phyloP scores from a whole-genome alignment of 768 basidiomycete genomes.

The Aureoboletus auriporus region DNA sequence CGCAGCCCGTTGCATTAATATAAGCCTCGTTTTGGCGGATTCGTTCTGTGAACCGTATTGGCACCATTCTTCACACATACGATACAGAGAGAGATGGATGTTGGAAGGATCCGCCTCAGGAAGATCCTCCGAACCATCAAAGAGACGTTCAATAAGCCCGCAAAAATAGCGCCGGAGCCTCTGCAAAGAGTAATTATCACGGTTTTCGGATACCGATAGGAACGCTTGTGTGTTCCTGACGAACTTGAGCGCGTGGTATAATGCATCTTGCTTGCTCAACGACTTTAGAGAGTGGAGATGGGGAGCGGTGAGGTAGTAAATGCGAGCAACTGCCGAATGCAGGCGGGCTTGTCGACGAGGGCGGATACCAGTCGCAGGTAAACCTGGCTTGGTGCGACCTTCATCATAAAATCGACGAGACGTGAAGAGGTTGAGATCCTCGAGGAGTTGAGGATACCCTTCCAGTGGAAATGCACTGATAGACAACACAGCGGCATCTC shows the following conservation, averaged over 20 bases:
- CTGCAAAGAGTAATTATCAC: conserved; percentile 74
- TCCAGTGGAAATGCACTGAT: conserved; percentile 81
- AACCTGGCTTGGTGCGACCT: conserved; percentile 43
- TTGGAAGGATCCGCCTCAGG: conserved; percentile 76
- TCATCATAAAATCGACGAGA: conserved; percentile 82
- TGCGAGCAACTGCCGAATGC: conserved; percentile 83
- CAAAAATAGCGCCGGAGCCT: conserved; percentile 88
- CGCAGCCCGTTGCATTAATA: conserved; percentile 66
- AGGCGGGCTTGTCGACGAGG: conserved; percentile 72
- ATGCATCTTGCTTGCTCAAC: conserved; percentile 63
- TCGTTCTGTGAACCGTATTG: conserved; percentile 76
- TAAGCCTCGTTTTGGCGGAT: conserved; percentile 61
- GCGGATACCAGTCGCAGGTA: conserved; percentile 45
- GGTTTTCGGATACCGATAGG: conserved; percentile 65
- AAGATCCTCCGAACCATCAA: conserved; percentile 66
- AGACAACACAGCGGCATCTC: conserved; percentile 82
- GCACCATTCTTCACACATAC: conserved; percentile 92
- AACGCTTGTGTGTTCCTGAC: conserved; percentile 79
- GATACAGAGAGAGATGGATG: conserved; percentile 75
- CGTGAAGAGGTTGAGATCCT: conserved; percentile 77
- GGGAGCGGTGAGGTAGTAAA: conserved; percentile 83
- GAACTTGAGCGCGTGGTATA: conserved; percentile 81
- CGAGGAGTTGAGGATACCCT: conserved; percentile 76
- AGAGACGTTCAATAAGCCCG: conserved; percentile 81
- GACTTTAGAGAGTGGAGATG: conserved; percentile 68